Percentiles rank a stretch among this genome's conserved stretches.
phyloP scores from a whole-genome alignment of 176 grass and related monocot genomes.

The Cenchrus fungigraminus region DNA sequence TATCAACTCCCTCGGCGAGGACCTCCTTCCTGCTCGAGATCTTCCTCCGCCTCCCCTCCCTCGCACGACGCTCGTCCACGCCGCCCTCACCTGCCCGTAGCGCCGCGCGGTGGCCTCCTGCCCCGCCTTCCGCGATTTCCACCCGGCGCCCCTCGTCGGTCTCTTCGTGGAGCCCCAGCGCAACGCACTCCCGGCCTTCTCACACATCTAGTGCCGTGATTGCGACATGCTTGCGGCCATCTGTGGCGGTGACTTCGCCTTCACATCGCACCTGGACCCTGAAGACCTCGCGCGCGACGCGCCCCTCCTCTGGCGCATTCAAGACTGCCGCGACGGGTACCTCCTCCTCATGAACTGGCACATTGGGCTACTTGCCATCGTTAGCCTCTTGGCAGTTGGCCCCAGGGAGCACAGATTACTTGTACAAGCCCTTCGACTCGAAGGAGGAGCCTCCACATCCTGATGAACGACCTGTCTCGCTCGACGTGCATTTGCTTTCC shows the following conservation, averaged over 20 bases:
- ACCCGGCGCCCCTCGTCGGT: slow-evolving; percentile 9
- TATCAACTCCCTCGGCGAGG: slow-evolving; percentile 15
- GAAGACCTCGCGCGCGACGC: not conserved
- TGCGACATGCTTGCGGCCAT: slow-evolving; percentile 14
- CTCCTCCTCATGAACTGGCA: not conserved
- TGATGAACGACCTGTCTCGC: not conserved
- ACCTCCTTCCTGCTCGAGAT: not conserved
- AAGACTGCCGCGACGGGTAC: slow-evolving; percentile 14
- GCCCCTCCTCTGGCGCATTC: not conserved
- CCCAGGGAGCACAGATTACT: not conserved
- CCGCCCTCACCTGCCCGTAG: slow-evolving; percentile 12
- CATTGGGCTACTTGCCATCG: not conserved
- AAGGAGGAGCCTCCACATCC: not conserved
- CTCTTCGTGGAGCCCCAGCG: not conserved
- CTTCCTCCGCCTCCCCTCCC: slow-evolving; percentile 4
- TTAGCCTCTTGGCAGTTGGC: not conserved
- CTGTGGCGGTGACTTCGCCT: slow-evolving; percentile 26
- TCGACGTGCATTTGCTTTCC: not conserved
- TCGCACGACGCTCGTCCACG: not conserved
- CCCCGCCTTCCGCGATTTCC: not conserved
- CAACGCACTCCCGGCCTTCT: not conserved
- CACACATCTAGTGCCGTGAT: not conserved
- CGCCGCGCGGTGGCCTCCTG: slow-evolving; percentile 16
- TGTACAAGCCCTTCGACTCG: not conserved
- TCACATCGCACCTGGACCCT: slow-evolving; percentile 17